Percentiles rank a stretch among this genome's conserved stretches.
These are phyloP conservation scores for Helianthus tuberosus DNA, from an alignment of 129 eudicot species.

Conservation along the genomic window DNA sequence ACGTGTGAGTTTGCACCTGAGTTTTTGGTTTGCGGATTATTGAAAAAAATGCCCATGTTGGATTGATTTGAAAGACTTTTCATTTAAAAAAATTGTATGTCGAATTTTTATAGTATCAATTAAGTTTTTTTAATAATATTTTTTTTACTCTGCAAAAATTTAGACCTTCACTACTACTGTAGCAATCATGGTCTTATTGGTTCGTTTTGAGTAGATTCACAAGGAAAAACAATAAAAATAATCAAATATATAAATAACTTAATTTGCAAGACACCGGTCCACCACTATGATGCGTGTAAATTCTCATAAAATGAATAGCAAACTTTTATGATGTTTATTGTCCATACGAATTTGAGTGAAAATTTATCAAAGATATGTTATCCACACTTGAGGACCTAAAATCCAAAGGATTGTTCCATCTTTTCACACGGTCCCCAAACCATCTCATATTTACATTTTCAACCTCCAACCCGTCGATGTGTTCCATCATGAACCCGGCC, in stretches of 20 bases:
- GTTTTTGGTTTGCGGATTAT: too few relatives aligned
- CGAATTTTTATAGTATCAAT: too few relatives aligned
- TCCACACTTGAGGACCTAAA: slow-evolving; percentile 80
- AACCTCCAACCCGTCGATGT: slow-evolving; percentile 68
- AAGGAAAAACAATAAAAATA: neutral
- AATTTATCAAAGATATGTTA: slow-evolving; percentile 59
- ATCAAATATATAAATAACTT: neutral
- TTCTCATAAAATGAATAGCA: neutral
- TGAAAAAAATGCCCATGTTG: too few relatives aligned
- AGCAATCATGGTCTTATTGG: too few relatives aligned
- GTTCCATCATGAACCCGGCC: slow-evolving; percentile 90
- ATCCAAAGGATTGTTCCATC: slow-evolving; percentile 85
- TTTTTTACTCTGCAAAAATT: too few relatives aligned
- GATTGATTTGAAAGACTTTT: too few relatives aligned
- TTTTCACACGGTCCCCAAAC: slow-evolving; percentile 51
- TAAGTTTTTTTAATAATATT: too few relatives aligned
- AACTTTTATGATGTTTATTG: slow-evolving; percentile 18
- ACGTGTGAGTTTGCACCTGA: too few relatives aligned
- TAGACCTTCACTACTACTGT: too few relatives aligned
- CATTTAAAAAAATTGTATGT: too few relatives aligned
- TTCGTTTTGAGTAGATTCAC: too few relatives aligned
- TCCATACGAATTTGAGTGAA: slow-evolving; percentile 52
- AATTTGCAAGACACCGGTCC: neutral
- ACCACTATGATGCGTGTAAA: neutral
- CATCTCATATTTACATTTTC: slow-evolving; percentile 76